Conservation (phyloP, 202 grass and related monocot species). For the Alloteropsis angusta region DNA sequence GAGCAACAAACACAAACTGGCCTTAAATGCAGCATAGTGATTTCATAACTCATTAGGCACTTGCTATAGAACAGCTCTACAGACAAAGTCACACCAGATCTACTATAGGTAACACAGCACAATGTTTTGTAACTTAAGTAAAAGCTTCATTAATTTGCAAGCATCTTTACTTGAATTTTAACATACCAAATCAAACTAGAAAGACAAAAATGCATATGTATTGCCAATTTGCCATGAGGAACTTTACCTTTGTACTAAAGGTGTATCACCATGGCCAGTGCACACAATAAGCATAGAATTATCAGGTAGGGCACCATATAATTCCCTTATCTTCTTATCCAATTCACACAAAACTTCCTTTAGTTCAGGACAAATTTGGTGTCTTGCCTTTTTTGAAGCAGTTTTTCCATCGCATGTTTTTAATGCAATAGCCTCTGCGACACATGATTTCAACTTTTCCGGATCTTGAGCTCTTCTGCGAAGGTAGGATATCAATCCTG, state of each 20-base stretch:
- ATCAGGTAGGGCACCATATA: slow-evolving; percentile 53
- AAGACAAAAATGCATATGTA: not conserved
- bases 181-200: not conserved
- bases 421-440: slow-evolving; percentile 72
- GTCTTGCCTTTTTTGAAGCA: slow-evolving; percentile 40
- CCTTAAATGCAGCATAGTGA: not conserved
- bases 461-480: slow-evolving; percentile 44
- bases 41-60: not conserved
- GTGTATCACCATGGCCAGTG: slow-evolving; percentile 89
- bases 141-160: not conserved
- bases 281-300: slow-evolving; percentile 77
- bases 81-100: not conserved
- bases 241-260: slow-evolving; percentile 82
- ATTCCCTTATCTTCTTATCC: slow-evolving; percentile 52
- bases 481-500: slow-evolving; percentile 61
- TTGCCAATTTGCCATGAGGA: not conserved
- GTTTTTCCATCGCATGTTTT: slow-evolving; percentile 65
- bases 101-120: not conserved
- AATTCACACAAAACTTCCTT: slow-evolving; percentile 60
- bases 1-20: not conserved
- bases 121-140: not conserved
- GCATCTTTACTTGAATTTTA: slow-evolving; percentile 2
- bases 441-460: slow-evolving; percentile 51
- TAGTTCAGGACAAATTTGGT: slow-evolving; percentile 50
- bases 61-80: not conserved